Base-by-base conservation (phyloP, 768 basidiomycete species). In the Tylopilus rubrobrunneus region DNA sequence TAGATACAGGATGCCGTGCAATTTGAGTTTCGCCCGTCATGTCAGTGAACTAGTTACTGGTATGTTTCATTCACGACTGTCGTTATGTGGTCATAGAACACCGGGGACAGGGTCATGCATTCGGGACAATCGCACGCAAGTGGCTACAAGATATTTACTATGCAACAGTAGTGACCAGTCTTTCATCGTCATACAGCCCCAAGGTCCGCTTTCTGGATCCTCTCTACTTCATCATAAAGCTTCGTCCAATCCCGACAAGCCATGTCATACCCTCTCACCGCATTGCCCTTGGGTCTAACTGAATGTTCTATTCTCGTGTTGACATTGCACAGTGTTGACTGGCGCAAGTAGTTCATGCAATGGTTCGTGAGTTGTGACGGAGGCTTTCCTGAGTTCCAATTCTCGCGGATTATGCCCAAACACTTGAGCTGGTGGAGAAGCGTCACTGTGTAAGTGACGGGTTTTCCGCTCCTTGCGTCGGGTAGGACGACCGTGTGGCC, bases 181-280 rank as follows among this genome's bases (percentile, higher is more conserved):
- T 28, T 9, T 4, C 15, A 10, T 21, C 11, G 14, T 40, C 37
- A 42, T 39, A 14, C 45, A 15, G 34, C 28, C 5, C 21, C 46
- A 25, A 44, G 15, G 12, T 4, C 40, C 8, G 25, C n/a, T 10
- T 9, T 40, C 12, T 58, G 57, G 12, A 56, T 55, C 34, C 48
- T 49, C 48, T 59, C 57, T 8, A 49, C 57, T 28, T 59, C 44
- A 17, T 49, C 47, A 36, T 54, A 59, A 51, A 56, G 2, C 44
- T 55, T 56, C 11, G 51, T 58, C 47, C 57, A 58, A 29, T 59
- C 57, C 21, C 43, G 57, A 47, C 57, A 59, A 6, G 54, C 48
- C 15, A 40, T 17, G 14, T 59, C 57, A 4, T 55, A 60, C 36
- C 52, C 57, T 23, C 57, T 59, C 28, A 46, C 51, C 3, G 47